Conservation (phyloP, 2,329 filamentous ascomycete species). For the Sarocladiaceae sp. region DNA sequence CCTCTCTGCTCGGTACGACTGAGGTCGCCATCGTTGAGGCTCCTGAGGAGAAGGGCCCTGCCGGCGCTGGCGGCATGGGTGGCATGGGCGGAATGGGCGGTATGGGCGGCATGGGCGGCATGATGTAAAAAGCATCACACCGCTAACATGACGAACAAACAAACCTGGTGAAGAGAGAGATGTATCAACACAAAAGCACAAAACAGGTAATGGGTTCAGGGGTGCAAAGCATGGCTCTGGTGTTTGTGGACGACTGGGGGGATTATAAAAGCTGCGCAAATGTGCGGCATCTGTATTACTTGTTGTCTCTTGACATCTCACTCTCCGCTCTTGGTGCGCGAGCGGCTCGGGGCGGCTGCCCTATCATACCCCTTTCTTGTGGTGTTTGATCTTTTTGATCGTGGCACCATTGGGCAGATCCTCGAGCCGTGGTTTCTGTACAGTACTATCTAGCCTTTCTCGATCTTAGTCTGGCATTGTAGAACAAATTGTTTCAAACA, state of each 20-base stretch:
- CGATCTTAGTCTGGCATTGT: slow-evolving; percentile 6
- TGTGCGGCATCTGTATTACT: slow-evolving; percentile 1
- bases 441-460: slow-evolving; percentile 9
- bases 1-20: slow-evolving; percentile 93
- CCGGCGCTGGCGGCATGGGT: slow-evolving; percentile 56
- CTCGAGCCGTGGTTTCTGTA: neutral
- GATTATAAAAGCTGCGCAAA: slow-evolving; percentile 6
- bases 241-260: slow-evolving; percentile 28
- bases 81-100: slow-evolving; percentile 67
- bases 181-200: slow-evolving; percentile 16
- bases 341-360: neutral
- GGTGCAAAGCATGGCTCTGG: slow-evolving; percentile 39
- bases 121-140: slow-evolving; percentile 48
- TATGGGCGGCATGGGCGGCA: slow-evolving; percentile 57
- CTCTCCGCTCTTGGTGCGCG: slow-evolving; percentile 5
- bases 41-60: slow-evolving; percentile 80
- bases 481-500: neutral
- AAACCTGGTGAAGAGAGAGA: slow-evolving; percentile 15
- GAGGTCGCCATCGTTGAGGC: slow-evolving; percentile 98
- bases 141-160: neutral
- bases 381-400: neutral
- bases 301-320: slow-evolving; percentile 8
- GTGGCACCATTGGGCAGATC: neutral
- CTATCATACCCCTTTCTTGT: slow-evolving; percentile 5
- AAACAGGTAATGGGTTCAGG: slow-evolving; percentile 1